Evolutionary conservation across 805 yeast genomes (phyloP), one percentile per base, ranked within the genome.

Genomic region (Schizosaccharomyces osmophilus): DNA sequence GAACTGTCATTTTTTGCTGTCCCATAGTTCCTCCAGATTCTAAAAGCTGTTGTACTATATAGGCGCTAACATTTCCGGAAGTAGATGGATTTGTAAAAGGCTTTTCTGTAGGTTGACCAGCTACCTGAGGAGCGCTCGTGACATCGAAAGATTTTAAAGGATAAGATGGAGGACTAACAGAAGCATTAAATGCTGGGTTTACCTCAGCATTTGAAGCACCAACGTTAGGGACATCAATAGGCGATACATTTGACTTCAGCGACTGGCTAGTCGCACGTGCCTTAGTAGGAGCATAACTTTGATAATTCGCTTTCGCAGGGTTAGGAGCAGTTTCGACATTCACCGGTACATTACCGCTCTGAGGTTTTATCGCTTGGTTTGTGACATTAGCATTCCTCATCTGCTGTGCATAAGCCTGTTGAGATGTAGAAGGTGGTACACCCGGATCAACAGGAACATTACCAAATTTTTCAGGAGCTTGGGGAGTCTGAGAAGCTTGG

Each of bases 21-120:
- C 60, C 60, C 29, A 57, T 36, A 26, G 42, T 36, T 19, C 60
- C 60, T 8, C 60, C 60, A 19, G 45, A 26, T 41, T 57, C 60
- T 22, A 57, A 26, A 39, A 57, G 48, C 26, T 41, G 60, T 5
- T 57, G 60, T 8, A 57, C 60, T 5, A 57, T 57, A 31, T 8
- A 51, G n/a, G 36, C 36, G 15, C 57, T 29, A 6, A 22, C 36
- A 51, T 51, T 29, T 51, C 57, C 36, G 11, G 31, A 11, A 22
- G 41, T 13, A 13, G 15, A 9, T 9, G 41, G 17, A 11, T 36
- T 36, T 36, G 41, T 13, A 36, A 36, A 36, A 13, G 41, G 41
- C 41, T 36, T 36, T 3, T 36, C 41, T 36, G 41, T 11, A 36
- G 41, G 41, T 36, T 36, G 41, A 36, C 8, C 8, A 36, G 17